Conservation (phyloP, 1,284 basidiomycete genomes). For the Tilletia walkeri region DNA sequence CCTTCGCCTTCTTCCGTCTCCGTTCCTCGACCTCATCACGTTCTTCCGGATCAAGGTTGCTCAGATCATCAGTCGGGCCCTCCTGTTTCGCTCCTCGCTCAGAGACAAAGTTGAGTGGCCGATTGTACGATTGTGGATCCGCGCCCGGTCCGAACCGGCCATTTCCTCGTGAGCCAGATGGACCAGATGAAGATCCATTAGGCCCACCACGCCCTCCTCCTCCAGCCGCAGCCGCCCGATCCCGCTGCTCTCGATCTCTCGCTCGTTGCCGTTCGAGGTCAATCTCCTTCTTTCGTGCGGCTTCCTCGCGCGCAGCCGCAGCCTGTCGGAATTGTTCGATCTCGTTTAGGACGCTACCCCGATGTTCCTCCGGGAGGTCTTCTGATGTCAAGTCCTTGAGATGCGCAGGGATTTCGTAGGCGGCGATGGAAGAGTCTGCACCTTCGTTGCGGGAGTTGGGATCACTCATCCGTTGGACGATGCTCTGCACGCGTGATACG, state of each 20-base stretch:
- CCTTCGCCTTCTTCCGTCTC: constrained; percentile 29
- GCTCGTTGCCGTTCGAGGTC: constrained; percentile 35
- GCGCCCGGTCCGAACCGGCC: constrained; percentile 15
- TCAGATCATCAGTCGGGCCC: constrained; percentile 1
- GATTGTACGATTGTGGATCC: constrained; percentile 37
- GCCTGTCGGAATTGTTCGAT: constrained; percentile 71
- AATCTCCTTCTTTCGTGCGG: constrained; percentile 40
- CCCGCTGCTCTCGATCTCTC: constrained; percentile 33
- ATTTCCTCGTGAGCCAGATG: not conserved
- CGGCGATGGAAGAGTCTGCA: not conserved
- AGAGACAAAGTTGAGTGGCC: constrained; percentile 35
- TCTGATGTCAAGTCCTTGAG: constrained; percentile 90
- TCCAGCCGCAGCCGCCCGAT: constrained; percentile 19
- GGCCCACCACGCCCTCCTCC: not conserved
- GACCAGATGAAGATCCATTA: not conserved
- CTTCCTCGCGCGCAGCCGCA: constrained; percentile 49
- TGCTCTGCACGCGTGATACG: constrained; percentile 61
- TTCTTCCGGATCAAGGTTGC: constrained; percentile 36
- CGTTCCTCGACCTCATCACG: constrained; percentile 32
- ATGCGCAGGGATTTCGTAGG: constrained; percentile 80
- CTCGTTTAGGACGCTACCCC: constrained; percentile 86
- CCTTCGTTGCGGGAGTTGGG: constrained; percentile 68
- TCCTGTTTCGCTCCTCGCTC: not conserved
- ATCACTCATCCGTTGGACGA: constrained; percentile 52
- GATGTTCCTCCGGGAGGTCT: constrained; percentile 90